phyloP scores from a whole-genome alignment of 345 rosid species.

The Aegle marmelos region DNA sequence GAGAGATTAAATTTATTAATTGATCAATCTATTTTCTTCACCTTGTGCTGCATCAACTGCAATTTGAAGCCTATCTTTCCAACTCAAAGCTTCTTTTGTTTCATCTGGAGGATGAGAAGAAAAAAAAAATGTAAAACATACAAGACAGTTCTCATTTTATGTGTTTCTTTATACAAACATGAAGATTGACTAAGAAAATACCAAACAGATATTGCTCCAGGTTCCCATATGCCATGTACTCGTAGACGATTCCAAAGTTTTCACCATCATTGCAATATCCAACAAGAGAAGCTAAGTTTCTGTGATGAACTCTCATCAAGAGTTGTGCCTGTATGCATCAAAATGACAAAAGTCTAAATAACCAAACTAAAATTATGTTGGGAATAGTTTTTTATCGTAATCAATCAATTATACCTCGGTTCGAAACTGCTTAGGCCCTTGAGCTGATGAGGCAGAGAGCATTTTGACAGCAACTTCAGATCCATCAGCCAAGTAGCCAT shows the following conservation, averaged over 20 bases:
- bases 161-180: background rate
- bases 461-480: conserved; percentile 34
- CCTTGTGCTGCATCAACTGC: conserved; percentile 42
- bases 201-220: conserved; percentile 21
- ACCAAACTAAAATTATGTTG: background rate
- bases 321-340: conserved; percentile 32
- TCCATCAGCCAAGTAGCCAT: conserved; percentile 22
- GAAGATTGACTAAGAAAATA: conserved; percentile 2
- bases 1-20: background rate
- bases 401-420: conserved; percentile 20
- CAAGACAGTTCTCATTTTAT: background rate
- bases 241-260: conserved; percentile 31
- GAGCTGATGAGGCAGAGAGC: conserved; percentile 22
- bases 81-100: conserved; percentile 13
- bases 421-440: conserved; percentile 30
- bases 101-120: conserved; percentile 8
- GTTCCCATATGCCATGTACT: conserved; percentile 37
- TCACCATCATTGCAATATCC: conserved; percentile 38
- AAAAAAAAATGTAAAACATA: background rate
- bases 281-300: conserved; percentile 35
- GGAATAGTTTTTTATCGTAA: background rate
- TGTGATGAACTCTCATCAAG: conserved; percentile 38
- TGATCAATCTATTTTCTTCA: background rate
- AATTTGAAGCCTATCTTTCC: conserved; percentile 35
- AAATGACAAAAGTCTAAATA: background rate